A percentile compares a stretch with the other conserved stretches of the same genome.
Conservation (phyloP, 1,284 basidiomycete species). For the Ustilago curta region DNA sequence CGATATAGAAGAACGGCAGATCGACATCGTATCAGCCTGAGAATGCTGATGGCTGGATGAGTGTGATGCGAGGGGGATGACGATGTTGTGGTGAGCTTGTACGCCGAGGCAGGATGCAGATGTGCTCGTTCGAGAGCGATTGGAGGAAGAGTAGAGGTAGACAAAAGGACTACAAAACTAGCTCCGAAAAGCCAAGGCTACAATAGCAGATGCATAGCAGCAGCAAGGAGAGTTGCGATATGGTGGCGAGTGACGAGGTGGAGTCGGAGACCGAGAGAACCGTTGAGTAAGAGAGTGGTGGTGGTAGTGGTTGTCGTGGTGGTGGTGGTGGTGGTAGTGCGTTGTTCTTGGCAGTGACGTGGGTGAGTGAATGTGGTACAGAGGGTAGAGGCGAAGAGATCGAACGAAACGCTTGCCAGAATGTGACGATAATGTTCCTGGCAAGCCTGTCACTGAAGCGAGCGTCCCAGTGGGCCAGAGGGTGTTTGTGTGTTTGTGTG, state of each 20-base stretch:
- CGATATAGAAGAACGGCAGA: conserved; percentile 4
- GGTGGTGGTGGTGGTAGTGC: neutral
- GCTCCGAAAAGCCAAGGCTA: conserved; percentile 41
- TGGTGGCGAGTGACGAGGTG: too few relatives aligned
- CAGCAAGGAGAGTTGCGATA: conserved; percentile 14
- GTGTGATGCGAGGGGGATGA: conserved; percentile 1
- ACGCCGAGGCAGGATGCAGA: neutral
- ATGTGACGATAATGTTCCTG: neutral
- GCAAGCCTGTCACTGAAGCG: conserved; percentile 2
- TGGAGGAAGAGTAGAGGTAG: neutral
- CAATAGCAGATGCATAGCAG: conserved; percentile 35
- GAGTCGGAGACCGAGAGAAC: too few relatives aligned
- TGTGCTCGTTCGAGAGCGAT: neutral
- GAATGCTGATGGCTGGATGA: conserved; percentile 17
- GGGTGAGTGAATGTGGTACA: conserved; percentile 3
- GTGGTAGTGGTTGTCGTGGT: neutral
- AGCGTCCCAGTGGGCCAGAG: conserved; percentile 3
- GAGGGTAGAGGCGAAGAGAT: conserved; percentile 12
- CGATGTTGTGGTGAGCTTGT: neutral
- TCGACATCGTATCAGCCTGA: conserved; percentile 41
- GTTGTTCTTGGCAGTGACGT: neutral
- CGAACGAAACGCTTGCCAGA: too few relatives aligned
- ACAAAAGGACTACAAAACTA: conserved; percentile 2
- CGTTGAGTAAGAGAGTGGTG: neutral
- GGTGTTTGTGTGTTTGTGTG: conserved; percentile 1